phyloP scores from a whole-genome alignment of 2,329 filamentous ascomycete genomes.

The Onygenales sp. region DNA sequence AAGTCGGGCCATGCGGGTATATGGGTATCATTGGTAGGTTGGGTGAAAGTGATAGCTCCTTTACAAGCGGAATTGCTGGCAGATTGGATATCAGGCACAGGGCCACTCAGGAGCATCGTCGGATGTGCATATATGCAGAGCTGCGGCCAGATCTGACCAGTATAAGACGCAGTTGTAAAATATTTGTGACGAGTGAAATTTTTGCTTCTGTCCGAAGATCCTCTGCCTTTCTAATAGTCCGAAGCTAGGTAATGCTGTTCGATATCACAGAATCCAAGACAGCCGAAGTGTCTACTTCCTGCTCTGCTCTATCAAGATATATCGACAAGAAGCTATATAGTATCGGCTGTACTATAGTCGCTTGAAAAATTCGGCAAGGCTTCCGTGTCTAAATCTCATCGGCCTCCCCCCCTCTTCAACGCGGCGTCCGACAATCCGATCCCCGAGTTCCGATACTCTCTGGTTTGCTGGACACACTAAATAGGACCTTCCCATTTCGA shows the following conservation, averaged over 20 bases:
- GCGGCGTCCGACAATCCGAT: not conserved
- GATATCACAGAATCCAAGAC: slow-evolving; percentile 26
- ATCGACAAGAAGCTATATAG: slow-evolving; percentile 59
- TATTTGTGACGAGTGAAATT: slow-evolving; percentile 24
- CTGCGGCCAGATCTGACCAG: not conserved
- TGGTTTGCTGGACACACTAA: not conserved
- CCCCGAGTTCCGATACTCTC: not conserved
- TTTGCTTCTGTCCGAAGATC: slow-evolving; percentile 25
- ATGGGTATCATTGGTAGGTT: not conserved
- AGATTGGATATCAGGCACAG: not conserved
- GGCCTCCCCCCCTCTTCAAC: slow-evolving; percentile 5
- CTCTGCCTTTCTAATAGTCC: slow-evolving; percentile 58
- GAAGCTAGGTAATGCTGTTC: slow-evolving; percentile 58
- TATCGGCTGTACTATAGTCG: slow-evolving; percentile 40
- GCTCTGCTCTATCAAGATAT: slow-evolving; percentile 59
- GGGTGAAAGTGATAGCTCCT: slow-evolving; percentile 3
- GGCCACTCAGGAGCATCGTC: slow-evolving; percentile 1
- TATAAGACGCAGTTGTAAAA: slow-evolving; percentile 2
- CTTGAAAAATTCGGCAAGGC: slow-evolving; percentile 25
- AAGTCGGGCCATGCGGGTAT: not conserved
- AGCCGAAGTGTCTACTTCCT: slow-evolving; percentile 38
- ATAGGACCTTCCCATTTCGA: not conserved
- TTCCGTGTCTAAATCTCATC: slow-evolving; percentile 17
- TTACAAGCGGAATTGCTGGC: slow-evolving; percentile 4
- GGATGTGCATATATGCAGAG: slow-evolving; percentile 7